Conservation (phyloP, 352 stramenopile genomes). For the Aphanomyces invadans region DNA sequence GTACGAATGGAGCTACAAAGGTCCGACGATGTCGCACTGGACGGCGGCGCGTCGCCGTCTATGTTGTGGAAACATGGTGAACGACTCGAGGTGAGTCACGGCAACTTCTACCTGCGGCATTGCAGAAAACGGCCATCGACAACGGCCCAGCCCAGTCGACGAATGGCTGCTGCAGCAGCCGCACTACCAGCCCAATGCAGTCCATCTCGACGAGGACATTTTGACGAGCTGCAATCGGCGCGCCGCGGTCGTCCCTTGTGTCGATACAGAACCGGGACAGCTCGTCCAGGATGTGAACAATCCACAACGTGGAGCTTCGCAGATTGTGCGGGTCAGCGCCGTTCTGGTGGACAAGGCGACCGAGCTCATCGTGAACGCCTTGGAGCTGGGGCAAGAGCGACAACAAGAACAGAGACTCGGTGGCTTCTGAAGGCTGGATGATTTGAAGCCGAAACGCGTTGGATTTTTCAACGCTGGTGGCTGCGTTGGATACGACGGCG, state of each 20-base stretch:
- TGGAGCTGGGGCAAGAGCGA: slow-evolving; percentile 5
- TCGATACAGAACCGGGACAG: not conserved
- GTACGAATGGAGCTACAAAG: not conserved
- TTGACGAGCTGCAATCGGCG: not conserved
- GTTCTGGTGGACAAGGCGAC: not conserved
- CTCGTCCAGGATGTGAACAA: not conserved
- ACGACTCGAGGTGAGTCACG: not conserved
- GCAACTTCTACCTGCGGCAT: not conserved
- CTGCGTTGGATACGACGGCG: not conserved
- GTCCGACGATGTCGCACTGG: not conserved
- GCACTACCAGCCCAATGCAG: not conserved
- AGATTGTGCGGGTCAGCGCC: not conserved
- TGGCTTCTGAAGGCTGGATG: not conserved
- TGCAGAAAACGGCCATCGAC: not conserved
- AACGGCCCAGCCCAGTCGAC: not conserved
- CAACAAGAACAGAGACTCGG: slow-evolving; percentile 2
- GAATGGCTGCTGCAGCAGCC: not conserved
- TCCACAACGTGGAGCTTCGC: not conserved
- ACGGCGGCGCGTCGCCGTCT: not conserved
- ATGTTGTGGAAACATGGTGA: not conserved
- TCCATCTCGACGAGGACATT: not conserved
- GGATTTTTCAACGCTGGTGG: not conserved
- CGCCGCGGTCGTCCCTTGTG: not conserved
- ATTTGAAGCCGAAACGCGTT: slow-evolving; percentile 1
- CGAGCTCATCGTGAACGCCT: not conserved